Conservation (phyloP, 78 protist genomes). For the Tieghemostelium lacteum region DNA sequence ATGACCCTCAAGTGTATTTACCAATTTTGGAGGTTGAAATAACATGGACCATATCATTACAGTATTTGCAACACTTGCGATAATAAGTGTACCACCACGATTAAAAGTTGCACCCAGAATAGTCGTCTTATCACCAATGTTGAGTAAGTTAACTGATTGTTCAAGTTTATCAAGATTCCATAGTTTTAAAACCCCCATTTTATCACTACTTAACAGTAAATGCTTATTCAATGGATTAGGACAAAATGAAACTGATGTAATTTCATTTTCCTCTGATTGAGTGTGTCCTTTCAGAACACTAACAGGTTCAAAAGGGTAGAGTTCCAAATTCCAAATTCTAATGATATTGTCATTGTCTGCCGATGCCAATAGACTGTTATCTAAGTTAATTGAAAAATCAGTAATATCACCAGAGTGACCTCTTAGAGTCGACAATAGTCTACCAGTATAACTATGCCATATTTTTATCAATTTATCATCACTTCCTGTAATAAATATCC, state of each 20-base stretch:
- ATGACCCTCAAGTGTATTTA: conserved; percentile 66
- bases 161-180: conserved; percentile 57
- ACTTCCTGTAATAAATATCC: conserved; percentile 28
- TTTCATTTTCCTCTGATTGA: neutral
- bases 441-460: conserved; percentile 49
- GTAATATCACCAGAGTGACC: conserved; percentile 71
- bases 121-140: neutral
- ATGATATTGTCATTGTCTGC: conserved; percentile 51
- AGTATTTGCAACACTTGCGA: conserved; percentile 16
- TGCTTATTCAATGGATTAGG: conserved; percentile 19
- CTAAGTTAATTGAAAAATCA: conserved; percentile 56
- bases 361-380: conserved; percentile 22
- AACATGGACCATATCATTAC: conserved; percentile 51
- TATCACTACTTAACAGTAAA: conserved; percentile 25
- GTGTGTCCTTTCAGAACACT: conserved; percentile 20
- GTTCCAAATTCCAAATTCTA: conserved; percentile 44
- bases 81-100: conserved; percentile 44
- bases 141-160: too few relatives aligned
- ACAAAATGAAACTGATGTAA: conserved; percentile 44
- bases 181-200: conserved; percentile 37
- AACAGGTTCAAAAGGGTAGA: neutral
- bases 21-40: conserved; percentile 42
- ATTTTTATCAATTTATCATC: conserved; percentile 71
- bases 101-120: conserved; percentile 54
- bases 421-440: conserved; percentile 33